phyloP scores from a whole-genome alignment of 352 stramenopile genomes.

The Globisporangium cederbergense region DNA sequence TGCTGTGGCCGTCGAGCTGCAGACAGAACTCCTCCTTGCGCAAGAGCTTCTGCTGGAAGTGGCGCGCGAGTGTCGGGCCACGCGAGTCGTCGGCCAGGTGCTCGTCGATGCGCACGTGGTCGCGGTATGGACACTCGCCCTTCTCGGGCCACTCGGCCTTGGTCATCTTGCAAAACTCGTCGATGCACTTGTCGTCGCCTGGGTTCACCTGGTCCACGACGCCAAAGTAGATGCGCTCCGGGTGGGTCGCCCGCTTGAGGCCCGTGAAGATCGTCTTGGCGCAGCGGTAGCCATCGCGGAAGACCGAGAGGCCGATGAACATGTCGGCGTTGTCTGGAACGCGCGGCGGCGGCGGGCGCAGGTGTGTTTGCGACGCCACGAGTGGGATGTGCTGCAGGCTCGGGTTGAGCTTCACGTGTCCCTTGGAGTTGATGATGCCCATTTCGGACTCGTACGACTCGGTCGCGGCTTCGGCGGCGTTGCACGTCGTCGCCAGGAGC shows the following conservation, averaged over 20 bases:
- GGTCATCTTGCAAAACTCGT: slow-evolving; percentile 79
- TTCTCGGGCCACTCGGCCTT: slow-evolving; percentile 58
- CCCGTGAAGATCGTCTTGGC: slow-evolving; percentile 80
- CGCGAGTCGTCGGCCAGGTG: slow-evolving; percentile 64
- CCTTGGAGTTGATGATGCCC: slow-evolving; percentile 56
- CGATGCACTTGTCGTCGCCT: slow-evolving; percentile 62
- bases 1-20: slow-evolving; percentile 79
- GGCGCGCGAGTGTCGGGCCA: slow-evolving; percentile 71
- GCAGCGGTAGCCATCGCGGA: slow-evolving; percentile 78
- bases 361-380: slow-evolving; percentile 22
- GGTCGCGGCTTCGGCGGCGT: not conserved
- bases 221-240: slow-evolving; percentile 73
- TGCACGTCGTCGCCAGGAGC: slow-evolving; percentile 7
- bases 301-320: slow-evolving; percentile 78
- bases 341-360: slow-evolving; percentile 56
- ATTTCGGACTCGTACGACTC: slow-evolving; percentile 38
- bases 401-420: slow-evolving; percentile 56
- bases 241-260: slow-evolving; percentile 64
- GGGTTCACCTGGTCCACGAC: slow-evolving; percentile 82
- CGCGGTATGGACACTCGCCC: slow-evolving; percentile 59
- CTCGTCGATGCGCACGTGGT: slow-evolving; percentile 74
- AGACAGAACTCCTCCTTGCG: slow-evolving; percentile 80
- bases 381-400: slow-evolving; percentile 76
- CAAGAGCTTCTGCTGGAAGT: slow-evolving; percentile 80
- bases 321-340: slow-evolving; percentile 53